Evolutionary conservation across 805 yeast species (phyloP).

Genomic region (Pichia thaimueangensis): DNA sequence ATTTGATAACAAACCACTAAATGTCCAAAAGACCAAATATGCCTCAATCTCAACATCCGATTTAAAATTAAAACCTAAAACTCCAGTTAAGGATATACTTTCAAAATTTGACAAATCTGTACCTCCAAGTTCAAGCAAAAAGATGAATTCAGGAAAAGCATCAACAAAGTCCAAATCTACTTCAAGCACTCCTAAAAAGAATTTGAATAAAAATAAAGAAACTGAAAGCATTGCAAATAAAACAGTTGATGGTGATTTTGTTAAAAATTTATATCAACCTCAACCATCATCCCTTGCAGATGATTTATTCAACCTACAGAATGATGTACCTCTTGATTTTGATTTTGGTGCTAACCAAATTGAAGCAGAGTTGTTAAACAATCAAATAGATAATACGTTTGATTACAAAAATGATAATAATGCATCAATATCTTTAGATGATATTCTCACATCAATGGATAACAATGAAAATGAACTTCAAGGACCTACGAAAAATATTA

Average conservation of each 20-base stretch:
- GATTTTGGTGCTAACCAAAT: background rate
- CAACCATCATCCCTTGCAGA: too few relatives aligned
- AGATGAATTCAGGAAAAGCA: background rate
- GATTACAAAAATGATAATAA: background rate
- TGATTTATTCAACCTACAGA: background rate
- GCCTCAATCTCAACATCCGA: too few relatives aligned
- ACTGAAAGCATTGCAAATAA: background rate
- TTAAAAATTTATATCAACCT: background rate
- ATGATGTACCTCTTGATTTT: background rate
- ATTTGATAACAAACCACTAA: slow-evolving; percentile 10
- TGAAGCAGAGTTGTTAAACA: background rate
- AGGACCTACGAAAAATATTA: slow-evolving; percentile 20
- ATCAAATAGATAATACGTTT: background rate
- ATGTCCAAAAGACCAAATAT: slow-evolving; percentile 1
- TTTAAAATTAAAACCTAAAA: slow-evolving; percentile 5
- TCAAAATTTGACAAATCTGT: slow-evolving; percentile 16
- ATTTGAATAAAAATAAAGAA: too few relatives aligned
- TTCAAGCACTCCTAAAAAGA: too few relatives aligned
- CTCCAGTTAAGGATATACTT: slow-evolving; percentile 10
- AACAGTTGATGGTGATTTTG: background rate
- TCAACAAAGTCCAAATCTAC: background rate
- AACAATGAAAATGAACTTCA: background rate
- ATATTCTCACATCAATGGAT: background rate
- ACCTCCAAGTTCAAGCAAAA: slow-evolving; percentile 19
- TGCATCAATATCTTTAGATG: background rate